Evolutionary conservation across 2,329 filamentous ascomycete species (phyloP).

Genomic region (Claviceps quebecensis): DNA sequence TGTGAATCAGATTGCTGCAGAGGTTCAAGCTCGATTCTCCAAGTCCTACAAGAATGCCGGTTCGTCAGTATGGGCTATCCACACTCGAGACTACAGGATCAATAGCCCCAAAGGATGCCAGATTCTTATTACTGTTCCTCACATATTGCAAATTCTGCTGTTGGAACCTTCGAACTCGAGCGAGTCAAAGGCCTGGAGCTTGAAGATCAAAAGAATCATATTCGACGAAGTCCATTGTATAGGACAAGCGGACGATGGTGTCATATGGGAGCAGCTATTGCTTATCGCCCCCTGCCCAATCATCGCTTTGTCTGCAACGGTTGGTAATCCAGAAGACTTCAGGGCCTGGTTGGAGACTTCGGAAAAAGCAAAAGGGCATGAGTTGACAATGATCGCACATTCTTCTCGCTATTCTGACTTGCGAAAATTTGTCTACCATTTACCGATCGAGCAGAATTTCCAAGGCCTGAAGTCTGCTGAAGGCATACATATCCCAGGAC

Average conservation of each 20-base stretch:
- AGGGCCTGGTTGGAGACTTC: constrained; percentile 51
- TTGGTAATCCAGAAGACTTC: constrained; percentile 62
- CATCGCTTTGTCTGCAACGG: constrained; percentile 65
- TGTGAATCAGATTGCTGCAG: constrained; percentile 72
- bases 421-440: constrained; percentile 57
- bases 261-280: constrained; percentile 67
- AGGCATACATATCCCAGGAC: constrained; percentile 28
- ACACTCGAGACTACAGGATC: constrained; percentile 61
- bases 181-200: constrained; percentile 41
- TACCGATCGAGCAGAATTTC: constrained; percentile 32
- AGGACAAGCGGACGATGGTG: constrained; percentile 59
- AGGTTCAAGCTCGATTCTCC: constrained; percentile 59
- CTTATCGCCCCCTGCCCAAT: constrained; percentile 63
- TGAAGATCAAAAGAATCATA: constrained; percentile 58
- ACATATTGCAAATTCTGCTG: constrained; percentile 69
- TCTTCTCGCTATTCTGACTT: constrained; percentile 60
- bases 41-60: constrained; percentile 48
- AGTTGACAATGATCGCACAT: constrained; percentile 56
- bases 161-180: constrained; percentile 50
- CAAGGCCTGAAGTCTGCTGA: constrained; percentile 31
- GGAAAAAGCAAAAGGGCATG: constrained; percentile 47
- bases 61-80: constrained; percentile 64
- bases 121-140: constrained; percentile 62
- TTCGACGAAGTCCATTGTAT: constrained; percentile 77
- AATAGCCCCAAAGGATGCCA: constrained; percentile 63